These are phyloP conservation scores for Penicillium verhagenii DNA, from an alignment of 495 filamentous ascomycete genomes.

Conservation along the genomic window DNA sequence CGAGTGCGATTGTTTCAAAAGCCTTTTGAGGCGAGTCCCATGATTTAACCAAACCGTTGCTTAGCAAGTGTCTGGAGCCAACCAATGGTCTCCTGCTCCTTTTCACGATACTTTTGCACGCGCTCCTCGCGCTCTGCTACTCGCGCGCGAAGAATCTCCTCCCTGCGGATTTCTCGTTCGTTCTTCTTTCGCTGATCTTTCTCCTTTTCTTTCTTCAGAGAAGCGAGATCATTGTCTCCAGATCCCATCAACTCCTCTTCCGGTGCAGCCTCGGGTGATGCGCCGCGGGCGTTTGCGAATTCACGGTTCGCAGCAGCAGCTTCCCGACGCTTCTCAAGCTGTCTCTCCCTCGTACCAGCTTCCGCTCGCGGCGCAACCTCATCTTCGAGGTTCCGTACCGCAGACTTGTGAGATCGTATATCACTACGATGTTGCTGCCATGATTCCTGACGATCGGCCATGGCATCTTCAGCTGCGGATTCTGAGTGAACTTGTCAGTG, in stretches of 20 bases:
- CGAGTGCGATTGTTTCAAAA: not conserved
- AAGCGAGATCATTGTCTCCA: constrained; percentile 40
- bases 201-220: constrained; percentile 41
- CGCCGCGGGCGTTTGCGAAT: constrained; percentile 46
- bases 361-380: constrained; percentile 83
- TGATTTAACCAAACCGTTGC: constrained; percentile 40
- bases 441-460: constrained; percentile 51
- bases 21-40: not conserved
- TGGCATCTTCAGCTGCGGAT: constrained; percentile 52
- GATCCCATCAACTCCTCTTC: constrained; percentile 46
- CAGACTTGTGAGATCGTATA: constrained; percentile 33
- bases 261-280: constrained; percentile 40
- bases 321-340: constrained; percentile 78
- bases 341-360: constrained; percentile 78
- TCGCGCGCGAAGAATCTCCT: constrained; percentile 42
- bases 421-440: constrained; percentile 62
- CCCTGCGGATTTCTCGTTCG: constrained; percentile 38
- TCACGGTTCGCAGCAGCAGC: constrained; percentile 46
- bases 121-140: constrained; percentile 46
- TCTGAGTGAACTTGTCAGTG: constrained; percentile 33
- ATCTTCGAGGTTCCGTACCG: constrained; percentile 49
- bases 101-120: constrained; percentile 41
- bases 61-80: constrained; percentile 47
- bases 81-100: constrained; percentile 46
- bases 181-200: constrained; percentile 45